These are phyloP conservation scores for Mrakia frigida DNA, from an alignment of 768 basidiomycete genomes.

Conservation along the genomic window DNA sequence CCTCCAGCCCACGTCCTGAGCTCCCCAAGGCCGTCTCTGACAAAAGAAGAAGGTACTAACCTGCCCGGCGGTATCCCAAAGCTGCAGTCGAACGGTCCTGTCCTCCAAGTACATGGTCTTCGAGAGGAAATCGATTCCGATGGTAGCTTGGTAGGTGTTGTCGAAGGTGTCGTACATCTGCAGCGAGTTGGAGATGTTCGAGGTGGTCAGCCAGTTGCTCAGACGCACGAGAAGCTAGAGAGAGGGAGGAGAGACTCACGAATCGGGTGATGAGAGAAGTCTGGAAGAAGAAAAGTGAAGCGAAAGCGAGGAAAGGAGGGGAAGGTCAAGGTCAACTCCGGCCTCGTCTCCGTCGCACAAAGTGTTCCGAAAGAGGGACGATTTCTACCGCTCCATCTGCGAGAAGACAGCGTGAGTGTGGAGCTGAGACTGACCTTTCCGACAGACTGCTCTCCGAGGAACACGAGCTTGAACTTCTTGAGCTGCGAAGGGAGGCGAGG, in stretches of 20 bases:
- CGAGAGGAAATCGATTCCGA: slow-evolving; percentile 88
- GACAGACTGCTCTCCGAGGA: slow-evolving; percentile 94
- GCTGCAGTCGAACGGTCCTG: slow-evolving; percentile 89
- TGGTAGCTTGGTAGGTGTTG: slow-evolving; percentile 72
- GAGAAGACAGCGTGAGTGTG: not conserved
- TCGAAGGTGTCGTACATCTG: slow-evolving; percentile 99
- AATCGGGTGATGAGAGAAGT: slow-evolving; percentile 95
- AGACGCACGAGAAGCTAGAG: not conserved
- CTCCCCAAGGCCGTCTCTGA: too few relatives aligned
- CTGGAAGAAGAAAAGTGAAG: slow-evolving; percentile 34
- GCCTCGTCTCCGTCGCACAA: not conserved
- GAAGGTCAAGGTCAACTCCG: not conserved
- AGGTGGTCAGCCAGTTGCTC: not conserved
- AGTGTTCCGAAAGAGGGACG: too few relatives aligned
- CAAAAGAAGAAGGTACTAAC: slow-evolving; percentile 47
- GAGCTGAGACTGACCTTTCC: slow-evolving; percentile 55
- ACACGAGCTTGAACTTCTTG: slow-evolving; percentile 92
- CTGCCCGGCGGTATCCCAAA: slow-evolving; percentile 99
- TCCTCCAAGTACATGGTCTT: slow-evolving; percentile 99
- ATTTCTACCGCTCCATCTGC: not conserved
- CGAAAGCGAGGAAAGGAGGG: not conserved
- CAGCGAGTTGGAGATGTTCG: not conserved
- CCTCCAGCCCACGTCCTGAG: not conserved
- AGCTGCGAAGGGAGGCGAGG: slow-evolving; percentile 47
- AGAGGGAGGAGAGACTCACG: slow-evolving; percentile 35